Conservation (phyloP, 805 yeast genomes). For the Schwanniomyces pseudopolymorphus region DNA sequence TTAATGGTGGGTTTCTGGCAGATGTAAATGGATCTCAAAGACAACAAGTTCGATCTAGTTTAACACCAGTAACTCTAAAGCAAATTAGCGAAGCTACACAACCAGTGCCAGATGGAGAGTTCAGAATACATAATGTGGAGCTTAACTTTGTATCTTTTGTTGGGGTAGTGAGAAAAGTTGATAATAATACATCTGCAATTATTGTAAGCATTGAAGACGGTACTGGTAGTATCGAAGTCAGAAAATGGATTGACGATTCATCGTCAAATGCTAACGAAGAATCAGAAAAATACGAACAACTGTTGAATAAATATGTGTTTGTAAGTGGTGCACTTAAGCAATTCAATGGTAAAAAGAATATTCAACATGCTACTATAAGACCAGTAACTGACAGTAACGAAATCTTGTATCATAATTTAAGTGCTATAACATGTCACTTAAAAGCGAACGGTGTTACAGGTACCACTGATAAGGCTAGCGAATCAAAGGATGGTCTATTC, state of each 20-base stretch:
- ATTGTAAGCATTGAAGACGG: slow-evolving; percentile 73
- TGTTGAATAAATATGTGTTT: slow-evolving; percentile 58
- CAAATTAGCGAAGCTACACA: slow-evolving; percentile 65
- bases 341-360: slow-evolving; percentile 60
- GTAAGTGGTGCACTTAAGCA: slow-evolving; percentile 51
- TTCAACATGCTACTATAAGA: slow-evolving; percentile 62
- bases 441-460: slow-evolving; percentile 50
- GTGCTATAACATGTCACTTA: slow-evolving; percentile 59
- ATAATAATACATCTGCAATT: slow-evolving; percentile 56
- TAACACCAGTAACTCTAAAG: slow-evolving; percentile 71
- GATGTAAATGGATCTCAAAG: slow-evolving; percentile 21
- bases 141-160: slow-evolving; percentile 62
- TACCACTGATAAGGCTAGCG: slow-evolving; percentile 11
- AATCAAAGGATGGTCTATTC: slow-evolving; percentile 23
- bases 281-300: slow-evolving; percentile 30
- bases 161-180: slow-evolving; percentile 68
- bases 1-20: slow-evolving; percentile 19
- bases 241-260: slow-evolving; percentile 54
- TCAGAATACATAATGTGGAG: slow-evolving; percentile 56
- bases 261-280: slow-evolving; percentile 27
- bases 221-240: slow-evolving; percentile 60
- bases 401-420: slow-evolving; percentile 64
- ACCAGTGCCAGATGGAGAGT: slow-evolving; percentile 67
- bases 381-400: slow-evolving; percentile 64
- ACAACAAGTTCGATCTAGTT: slow-evolving; percentile 22